Base-by-base conservation (phyloP, 2,329 filamentous ascomycete genomes). In the Fusarium algeriense region DNA sequence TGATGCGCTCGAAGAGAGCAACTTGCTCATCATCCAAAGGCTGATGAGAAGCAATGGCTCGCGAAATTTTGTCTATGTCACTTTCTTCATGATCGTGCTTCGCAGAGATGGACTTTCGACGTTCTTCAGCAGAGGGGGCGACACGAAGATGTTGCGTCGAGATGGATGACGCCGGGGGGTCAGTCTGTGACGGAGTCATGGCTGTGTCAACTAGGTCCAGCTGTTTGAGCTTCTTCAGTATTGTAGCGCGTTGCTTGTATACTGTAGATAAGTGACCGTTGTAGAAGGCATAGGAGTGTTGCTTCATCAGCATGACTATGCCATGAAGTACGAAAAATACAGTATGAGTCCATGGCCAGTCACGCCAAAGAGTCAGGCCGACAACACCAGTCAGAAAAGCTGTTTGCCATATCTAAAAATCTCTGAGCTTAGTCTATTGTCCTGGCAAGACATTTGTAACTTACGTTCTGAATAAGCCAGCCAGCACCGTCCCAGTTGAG, bases 321-420 rank as follows among this genome's bases (percentile, higher is more conserved):
- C 89, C 89, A 76, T 95, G 92, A 20, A 95, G 82, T 13, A 93
- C 89, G 54, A 93, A 92, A 78, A 92, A 94, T 20, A 94, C 90
- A 3, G 91, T 93, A 75, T 94, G 92, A 17, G 92, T 93, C 93
- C 93, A 95, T 2, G 92, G 91, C 93, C 92, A 95, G 54, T 93
- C 88, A 7, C 92, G 86, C 76, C 90, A 86, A 53, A 92, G 85
- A 0, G 92, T 91, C 82, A 92, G 88, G 55, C 86, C 87, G 8
- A 94, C 82, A 6, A 91, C 86, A 12, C 84, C 84, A 7, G 82
- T 85, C 14, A 94, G 85, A 73, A 91, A 94, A 17, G 84, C 68
- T 0, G 85, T 83, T 81, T 95, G 91, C 92, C 92, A 95, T 3
- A 91, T 70, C 87, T 89, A 52, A 20, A n/a, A 26, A 12, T 35